These are phyloP conservation scores for Solanum pimpinellifolium DNA, from an alignment of 257 asterid genomes.

Conservation along the genomic window DNA sequence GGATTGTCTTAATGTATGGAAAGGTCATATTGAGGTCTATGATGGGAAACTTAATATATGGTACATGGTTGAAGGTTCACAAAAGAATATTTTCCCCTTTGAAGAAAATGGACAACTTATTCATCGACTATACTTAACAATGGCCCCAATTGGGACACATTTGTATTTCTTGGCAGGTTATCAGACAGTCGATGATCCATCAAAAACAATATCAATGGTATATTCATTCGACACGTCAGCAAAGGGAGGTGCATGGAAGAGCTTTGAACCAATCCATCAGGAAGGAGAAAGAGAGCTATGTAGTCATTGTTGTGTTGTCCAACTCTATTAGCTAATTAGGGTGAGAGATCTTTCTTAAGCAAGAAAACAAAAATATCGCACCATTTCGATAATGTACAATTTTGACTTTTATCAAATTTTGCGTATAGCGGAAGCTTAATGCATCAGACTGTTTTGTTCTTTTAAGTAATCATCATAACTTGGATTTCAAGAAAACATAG, in stretches of 20 bases:
- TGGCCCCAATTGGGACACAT: slow-evolving; percentile 23
- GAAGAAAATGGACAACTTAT: background rate
- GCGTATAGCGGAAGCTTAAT: rapidly evolving
- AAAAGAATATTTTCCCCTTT: slow-evolving; percentile 3
- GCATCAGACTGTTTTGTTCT: background rate
- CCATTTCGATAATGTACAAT: background rate
- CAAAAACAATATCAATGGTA: slow-evolving; percentile 10
- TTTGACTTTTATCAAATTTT: rapidly evolving
- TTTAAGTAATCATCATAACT: background rate
- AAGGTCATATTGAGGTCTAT: slow-evolving; percentile 33
- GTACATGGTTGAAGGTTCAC: slow-evolving; percentile 38
- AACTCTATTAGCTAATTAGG: slow-evolving; percentile 1
- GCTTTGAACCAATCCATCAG: slow-evolving; percentile 7
- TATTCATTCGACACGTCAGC: slow-evolving; percentile 28
- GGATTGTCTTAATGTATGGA: slow-evolving; percentile 44
- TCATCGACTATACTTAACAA: slow-evolving; percentile 20
- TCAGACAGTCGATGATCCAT: slow-evolving; percentile 2
- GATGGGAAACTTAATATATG: slow-evolving; percentile 29
- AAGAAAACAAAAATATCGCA: background rate
- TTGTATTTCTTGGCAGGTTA: slow-evolving; percentile 30
- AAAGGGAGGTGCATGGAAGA: slow-evolving; percentile 15
- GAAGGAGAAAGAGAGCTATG: slow-evolving; percentile 23
- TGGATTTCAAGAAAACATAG: background rate
- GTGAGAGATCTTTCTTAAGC: background rate
- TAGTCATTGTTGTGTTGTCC: slow-evolving; percentile 38